Percentiles rank a stretch among this genome's conserved stretches.
These are phyloP conservation scores for Paramecium pentaurelia DNA, from an alignment of 73 alveolate species.

Conservation along the genomic window DNA sequence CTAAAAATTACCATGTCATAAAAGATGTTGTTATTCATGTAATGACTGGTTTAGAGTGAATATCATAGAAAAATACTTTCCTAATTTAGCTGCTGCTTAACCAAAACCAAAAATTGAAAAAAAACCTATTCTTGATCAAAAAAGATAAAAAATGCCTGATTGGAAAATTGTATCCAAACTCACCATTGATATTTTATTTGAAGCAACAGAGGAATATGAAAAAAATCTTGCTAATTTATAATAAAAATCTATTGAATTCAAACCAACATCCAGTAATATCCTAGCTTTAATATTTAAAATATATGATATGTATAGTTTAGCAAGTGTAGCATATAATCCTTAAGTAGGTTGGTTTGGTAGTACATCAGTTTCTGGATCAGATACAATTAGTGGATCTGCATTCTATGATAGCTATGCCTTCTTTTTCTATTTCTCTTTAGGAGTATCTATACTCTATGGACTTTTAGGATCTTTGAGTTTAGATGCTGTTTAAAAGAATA, in stretches of 20 bases:
- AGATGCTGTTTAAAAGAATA: background rate
- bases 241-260: background rate
- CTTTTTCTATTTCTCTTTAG: background rate
- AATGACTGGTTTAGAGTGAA: background rate
- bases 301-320: background rate
- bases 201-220: background rate
- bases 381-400: background rate
- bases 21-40: background rate
- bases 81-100: background rate
- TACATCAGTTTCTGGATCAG: background rate
- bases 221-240: background rate
- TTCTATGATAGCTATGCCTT: background rate
- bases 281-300: background rate
- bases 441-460: background rate
- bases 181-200: background rate
- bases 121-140: background rate
- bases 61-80: background rate
- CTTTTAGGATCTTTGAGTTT: background rate
- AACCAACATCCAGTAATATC: background rate
- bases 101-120: background rate
- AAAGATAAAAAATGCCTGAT: background rate
- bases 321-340: background rate
- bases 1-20: background rate
- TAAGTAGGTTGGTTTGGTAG: conserved; percentile 31
- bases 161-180: background rate